Evolutionary conservation across 169 alveolate species (phyloP).

Genomic region (Plasmodium relictum): DNA sequence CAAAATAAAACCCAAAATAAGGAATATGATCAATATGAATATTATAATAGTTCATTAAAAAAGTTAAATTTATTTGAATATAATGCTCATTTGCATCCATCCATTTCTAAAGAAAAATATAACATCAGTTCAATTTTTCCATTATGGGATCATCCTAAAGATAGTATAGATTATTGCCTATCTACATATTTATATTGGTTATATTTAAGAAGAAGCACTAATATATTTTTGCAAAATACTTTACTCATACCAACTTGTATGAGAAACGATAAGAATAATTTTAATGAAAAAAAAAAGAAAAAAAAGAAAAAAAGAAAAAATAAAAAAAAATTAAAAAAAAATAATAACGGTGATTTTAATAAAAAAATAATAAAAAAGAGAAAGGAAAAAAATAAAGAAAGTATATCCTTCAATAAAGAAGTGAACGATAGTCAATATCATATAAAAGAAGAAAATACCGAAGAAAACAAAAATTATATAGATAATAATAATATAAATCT

Average conservation of each 20-base stretch:
- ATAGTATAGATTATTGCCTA: slow-evolving; percentile 91
- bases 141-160: slow-evolving; percentile 88
- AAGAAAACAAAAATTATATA: not conserved
- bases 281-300: slow-evolving; percentile 9
- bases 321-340: slow-evolving; percentile 1
- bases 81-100: slow-evolving; percentile 50
- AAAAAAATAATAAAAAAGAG: not conserved
- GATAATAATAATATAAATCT: not conserved
- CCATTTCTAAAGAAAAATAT: slow-evolving; percentile 72
- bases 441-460: not conserved
- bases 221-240: slow-evolving; percentile 88
- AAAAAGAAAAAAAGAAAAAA: slow-evolving; percentile 10
- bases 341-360: not conserved
- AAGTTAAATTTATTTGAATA: slow-evolving; percentile 44
- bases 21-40: slow-evolving; percentile 15
- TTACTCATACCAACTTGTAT: slow-evolving; percentile 86
- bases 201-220: slow-evolving; percentile 88
- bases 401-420: slow-evolving; percentile 1
- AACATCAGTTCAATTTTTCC: slow-evolving; percentile 85
- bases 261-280: slow-evolving; percentile 15
- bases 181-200: slow-evolving; percentile 92
- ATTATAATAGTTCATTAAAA: slow-evolving; percentile 26
- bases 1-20: not conserved
- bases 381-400: not conserved
- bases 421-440: not conserved